Base-by-base conservation (phyloP, 148 eudicot genomes). In the Rhododendron henanense region DNA sequence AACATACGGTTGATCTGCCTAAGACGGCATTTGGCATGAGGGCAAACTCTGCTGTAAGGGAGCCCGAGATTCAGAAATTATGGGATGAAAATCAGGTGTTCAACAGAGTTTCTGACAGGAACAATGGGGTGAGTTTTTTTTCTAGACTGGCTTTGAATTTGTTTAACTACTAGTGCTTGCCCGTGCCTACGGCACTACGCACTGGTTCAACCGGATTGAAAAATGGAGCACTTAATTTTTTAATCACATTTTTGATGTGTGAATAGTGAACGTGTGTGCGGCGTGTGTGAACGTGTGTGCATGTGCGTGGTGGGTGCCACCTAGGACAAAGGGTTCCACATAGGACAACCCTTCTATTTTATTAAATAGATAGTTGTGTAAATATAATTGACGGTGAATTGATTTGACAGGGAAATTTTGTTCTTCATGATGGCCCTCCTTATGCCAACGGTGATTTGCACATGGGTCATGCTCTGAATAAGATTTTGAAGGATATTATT, bases 351-450 rank as follows among this genome's bases (percentile, higher is more conserved):
- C 31, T 31, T 31, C 31, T 31, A 0, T 31, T 31, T 31, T 31
- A 31, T 31, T 31, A 31, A 31, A 31, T 31, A 31, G 31, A 31
- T 53, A 67, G 41, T 80, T 53, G 37, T 35, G 33, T 59, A 18
- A 47, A 28, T 81, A 78, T 83, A 79, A 79, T 80, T 91, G 80
- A 87, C 84, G 44, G 81, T 76, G 74, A 78, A 69, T n/a, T 75
- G 11, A 39, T 82, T 25, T 89, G 74, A 82, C 94, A 97, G 99
- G 98, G 90, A 89, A 92, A 88, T 87, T 97, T 95, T 78, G 88
- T 94, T 82, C 98, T 97, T 88, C 99, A 97, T 81, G 99, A 97
- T 91, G 99, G 99, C 55, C 99, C 99, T 86, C 99, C 99, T 61
- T 97, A 97, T 90, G 99, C 99, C 65, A 97, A 97, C 90, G 99